Evolutionary conservation across 1,284 basidiomycete species (phyloP), one percentile per base, ranked within the genome.

Genomic region (Exsudoporus floridanus): DNA sequence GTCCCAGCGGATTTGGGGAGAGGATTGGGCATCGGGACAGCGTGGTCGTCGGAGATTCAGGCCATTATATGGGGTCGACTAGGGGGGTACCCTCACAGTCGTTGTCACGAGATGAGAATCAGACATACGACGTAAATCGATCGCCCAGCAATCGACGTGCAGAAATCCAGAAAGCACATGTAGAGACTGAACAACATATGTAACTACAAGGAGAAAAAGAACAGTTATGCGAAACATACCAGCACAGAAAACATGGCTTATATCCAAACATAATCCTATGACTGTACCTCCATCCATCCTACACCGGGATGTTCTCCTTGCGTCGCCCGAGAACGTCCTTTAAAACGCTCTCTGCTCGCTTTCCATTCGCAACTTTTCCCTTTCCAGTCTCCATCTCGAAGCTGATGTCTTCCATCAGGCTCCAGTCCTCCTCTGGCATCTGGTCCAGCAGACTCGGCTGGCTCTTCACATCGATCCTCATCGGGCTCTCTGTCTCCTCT

Each of bases 391-490:
- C 65, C 46, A 71, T 64, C 62, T 76, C 79, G 55, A 84, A 82
- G 60, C 82, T 84, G 41, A 81, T 62, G 40, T 83, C 82, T 18
- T 75, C 75, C 61, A 72, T 72, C 60, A 69, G 61, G 42, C 76
- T 76, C 75, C 79, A 81, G 35, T 78, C 76, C 51, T 84, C 83
- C 57, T 84, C 82, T 14, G 80, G 76, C 62, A 77, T 72, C 62
- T 86, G 83, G 58, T 85, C 84, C 51, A 86, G 64, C 57, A 86
- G 62, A 64, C 81, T 84, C 14, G 80, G 79, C 54, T 84, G 78
- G 25, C 63, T 63, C 37, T 72, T 72, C 48, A 76, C 39, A 35
- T 71, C 71, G n/a, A 79, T 54, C 10, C 80, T 76, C 54, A 83
- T 64, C 0, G 84, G 82, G n/a, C 80, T 81, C 19, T 77, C 41